A percentile compares a stretch with the other conserved stretches of the same genome.
These are phyloP conservation scores for Aspergillus affinis DNA, from an alignment of 495 filamentous ascomycete genomes.

Conservation along the genomic window DNA sequence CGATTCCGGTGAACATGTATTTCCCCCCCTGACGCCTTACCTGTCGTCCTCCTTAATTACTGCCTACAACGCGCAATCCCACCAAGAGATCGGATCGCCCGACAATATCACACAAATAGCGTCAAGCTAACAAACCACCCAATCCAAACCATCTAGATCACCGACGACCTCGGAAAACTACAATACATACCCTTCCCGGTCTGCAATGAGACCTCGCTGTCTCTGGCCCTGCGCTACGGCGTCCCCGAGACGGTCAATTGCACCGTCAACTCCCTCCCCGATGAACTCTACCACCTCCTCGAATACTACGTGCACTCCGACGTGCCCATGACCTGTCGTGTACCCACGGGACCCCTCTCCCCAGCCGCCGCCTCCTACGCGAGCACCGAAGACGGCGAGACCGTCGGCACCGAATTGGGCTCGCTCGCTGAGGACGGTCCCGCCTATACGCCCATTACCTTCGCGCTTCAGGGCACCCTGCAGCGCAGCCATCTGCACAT, in stretches of 20 bases:
- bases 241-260: slow-evolving; percentile 78
- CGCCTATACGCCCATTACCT: slow-evolving; percentile 65
- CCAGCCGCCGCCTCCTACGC: slow-evolving; percentile 16
- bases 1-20: slow-evolving; percentile 65
- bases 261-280: slow-evolving; percentile 80
- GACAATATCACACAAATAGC: slow-evolving; percentile 4
- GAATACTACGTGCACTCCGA: slow-evolving; percentile 99
- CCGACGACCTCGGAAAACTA: slow-evolving; percentile 74
- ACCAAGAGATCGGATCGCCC: not conserved
- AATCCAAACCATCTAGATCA: slow-evolving; percentile 59
- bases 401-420: slow-evolving; percentile 25
- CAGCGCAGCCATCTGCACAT: slow-evolving; percentile 91
- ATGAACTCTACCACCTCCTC: slow-evolving; percentile 93
- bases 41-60: not conserved
- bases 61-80: slow-evolving; percentile 1
- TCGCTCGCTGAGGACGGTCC: slow-evolving; percentile 40
- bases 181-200: slow-evolving; percentile 90
- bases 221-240: slow-evolving; percentile 84
- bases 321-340: slow-evolving; percentile 86
- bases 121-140: slow-evolving; percentile 25
- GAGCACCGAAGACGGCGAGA: slow-evolving; percentile 14
- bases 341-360: slow-evolving; percentile 70
- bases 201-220: slow-evolving; percentile 84
- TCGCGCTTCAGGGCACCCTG: slow-evolving; percentile 84
- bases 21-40: slow-evolving; percentile 11